A percentile compares a stretch with the other conserved stretches of the same genome.
These are phyloP conservation scores for Aurinia saxatilis DNA, from an alignment of 345 rosid genomes.

Conservation along the genomic window DNA sequence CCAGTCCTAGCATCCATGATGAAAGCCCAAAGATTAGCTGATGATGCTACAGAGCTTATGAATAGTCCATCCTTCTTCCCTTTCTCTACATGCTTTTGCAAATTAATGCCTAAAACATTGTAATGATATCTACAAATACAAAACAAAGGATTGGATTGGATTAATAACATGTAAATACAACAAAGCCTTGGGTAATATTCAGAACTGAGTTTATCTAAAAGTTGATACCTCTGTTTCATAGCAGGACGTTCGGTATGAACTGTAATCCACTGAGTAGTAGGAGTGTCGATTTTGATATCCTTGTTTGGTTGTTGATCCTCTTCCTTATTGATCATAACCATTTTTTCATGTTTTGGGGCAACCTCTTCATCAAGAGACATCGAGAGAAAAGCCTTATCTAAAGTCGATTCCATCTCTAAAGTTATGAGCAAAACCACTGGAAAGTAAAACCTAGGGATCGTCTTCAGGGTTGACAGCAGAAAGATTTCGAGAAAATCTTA, in stretches of 20 bases:
- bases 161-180: too few relatives aligned
- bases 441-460: too few relatives aligned
- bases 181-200: too few relatives aligned
- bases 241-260: slow-evolving; percentile 87
- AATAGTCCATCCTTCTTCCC: slow-evolving; percentile 88
- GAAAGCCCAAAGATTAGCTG: slow-evolving; percentile 85
- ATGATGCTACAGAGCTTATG: slow-evolving; percentile 85
- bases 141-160: too few relatives aligned
- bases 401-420: too few relatives aligned
- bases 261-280: slow-evolving; percentile 91
- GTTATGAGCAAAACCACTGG: too few relatives aligned
- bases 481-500: too few relatives aligned
- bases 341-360: slow-evolving; percentile 74
- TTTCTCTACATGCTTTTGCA: slow-evolving; percentile 61
- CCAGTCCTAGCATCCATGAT: slow-evolving; percentile 99
- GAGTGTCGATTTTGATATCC: slow-evolving; percentile 75
- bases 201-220: too few relatives aligned
- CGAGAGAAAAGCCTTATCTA: too few relatives aligned
- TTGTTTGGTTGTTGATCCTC: slow-evolving; percentile 89
- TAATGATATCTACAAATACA: slow-evolving; percentile 72
- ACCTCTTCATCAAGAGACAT: slow-evolving; percentile 31
- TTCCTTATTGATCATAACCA: slow-evolving; percentile 51
- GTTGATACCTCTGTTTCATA: slow-evolving; percentile 97
- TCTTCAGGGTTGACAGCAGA: too few relatives aligned
- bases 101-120: slow-evolving; percentile 74